Percentiles rank a stretch among this genome's conserved stretches.
phyloP scores from a whole-genome alignment of 2,329 filamentous ascomycete genomes.

The Aspergillus novofumigatus region DNA sequence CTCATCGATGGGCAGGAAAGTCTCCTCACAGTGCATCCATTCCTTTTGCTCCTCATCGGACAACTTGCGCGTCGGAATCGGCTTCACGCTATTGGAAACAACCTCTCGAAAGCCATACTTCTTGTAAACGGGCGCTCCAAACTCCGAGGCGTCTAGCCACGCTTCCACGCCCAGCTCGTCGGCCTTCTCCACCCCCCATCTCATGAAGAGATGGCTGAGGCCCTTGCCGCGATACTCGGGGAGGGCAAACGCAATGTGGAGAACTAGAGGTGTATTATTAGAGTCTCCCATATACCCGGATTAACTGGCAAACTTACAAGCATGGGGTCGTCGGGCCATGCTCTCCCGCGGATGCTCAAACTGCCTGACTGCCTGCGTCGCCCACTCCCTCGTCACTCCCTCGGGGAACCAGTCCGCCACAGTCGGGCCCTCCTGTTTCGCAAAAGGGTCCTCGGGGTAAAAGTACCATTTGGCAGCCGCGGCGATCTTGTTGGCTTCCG shows the following conservation, averaged over 20 bases:
- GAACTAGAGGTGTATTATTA: constrained; percentile 4
- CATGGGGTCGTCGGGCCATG: constrained; percentile 18
- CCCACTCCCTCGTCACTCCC: constrained; percentile 16
- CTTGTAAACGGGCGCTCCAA: constrained; percentile 13
- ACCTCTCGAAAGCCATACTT: constrained; percentile 9
- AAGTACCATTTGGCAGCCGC: constrained; percentile 29
- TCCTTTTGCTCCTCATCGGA: constrained; percentile 8
- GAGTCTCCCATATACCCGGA: background rate
- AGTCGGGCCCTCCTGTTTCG: background rate
- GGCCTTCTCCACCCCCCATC: constrained; percentile 24
- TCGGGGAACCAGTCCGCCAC: constrained; percentile 32
- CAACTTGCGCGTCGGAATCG: background rate
- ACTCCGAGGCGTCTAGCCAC: constrained; percentile 22
- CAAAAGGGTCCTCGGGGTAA: constrained; percentile 26
- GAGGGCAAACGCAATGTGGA: constrained; percentile 22
- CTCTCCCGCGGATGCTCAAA: constrained; percentile 12
- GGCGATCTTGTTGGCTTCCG: constrained; percentile 21
- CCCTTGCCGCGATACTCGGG: constrained; percentile 24
- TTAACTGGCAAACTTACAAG: constrained; percentile 11
- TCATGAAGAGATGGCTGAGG: constrained; percentile 18
- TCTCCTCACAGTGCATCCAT: background rate
- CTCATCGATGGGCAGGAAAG: constrained; percentile 2
- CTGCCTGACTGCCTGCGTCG: constrained; percentile 15
- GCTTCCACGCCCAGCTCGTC: constrained; percentile 20
- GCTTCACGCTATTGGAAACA: background rate